Percentiles rank a stretch among this genome's conserved stretches.
These are phyloP conservation scores for Bjerkandera adusta DNA, from an alignment of 1,284 basidiomycete genomes.

Conservation along the genomic window DNA sequence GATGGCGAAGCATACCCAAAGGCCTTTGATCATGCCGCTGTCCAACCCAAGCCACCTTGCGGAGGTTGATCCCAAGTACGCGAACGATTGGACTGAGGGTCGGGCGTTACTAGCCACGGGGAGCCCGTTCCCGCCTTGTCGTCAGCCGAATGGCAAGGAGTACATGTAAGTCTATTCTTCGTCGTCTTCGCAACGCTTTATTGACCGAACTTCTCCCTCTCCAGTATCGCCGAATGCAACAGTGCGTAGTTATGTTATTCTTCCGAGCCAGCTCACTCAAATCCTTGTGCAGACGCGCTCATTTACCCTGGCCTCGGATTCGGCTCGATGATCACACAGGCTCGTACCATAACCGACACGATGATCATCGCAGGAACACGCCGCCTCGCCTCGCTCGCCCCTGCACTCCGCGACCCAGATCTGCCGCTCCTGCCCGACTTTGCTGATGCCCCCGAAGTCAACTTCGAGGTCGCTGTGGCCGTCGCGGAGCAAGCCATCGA, in stretches of 20 bases:
- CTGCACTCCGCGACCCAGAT: conserved; percentile 66
- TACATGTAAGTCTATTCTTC: conserved; percentile 48
- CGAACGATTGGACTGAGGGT: conserved; percentile 75
- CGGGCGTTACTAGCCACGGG: conserved; percentile 79
- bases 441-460: conserved; percentile 62
- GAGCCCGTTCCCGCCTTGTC: conserved; percentile 78
- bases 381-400: conserved; percentile 72
- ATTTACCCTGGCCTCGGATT: conserved; percentile 82
- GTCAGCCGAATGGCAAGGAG: conserved; percentile 64
- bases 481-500: conserved; percentile 75
- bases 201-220: not conserved
- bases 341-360: conserved; percentile 63
- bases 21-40: conserved; percentile 81
- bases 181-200: not conserved
- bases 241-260: conserved; percentile 41
- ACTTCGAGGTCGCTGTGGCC: conserved; percentile 78
- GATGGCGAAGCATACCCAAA: conserved; percentile 66
- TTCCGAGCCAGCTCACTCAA: not conserved
- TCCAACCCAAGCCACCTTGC: conserved; percentile 79
- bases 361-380: conserved; percentile 80
- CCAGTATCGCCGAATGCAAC: conserved; percentile 29
- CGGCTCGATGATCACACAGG: conserved; percentile 65
- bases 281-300: conserved; percentile 54
- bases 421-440: conserved; percentile 74
- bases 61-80: conserved; percentile 73